These are phyloP conservation scores for Chrysoporthe cubensis DNA, from an alignment of 2,329 filamentous ascomycete species.

Conservation along the genomic window DNA sequence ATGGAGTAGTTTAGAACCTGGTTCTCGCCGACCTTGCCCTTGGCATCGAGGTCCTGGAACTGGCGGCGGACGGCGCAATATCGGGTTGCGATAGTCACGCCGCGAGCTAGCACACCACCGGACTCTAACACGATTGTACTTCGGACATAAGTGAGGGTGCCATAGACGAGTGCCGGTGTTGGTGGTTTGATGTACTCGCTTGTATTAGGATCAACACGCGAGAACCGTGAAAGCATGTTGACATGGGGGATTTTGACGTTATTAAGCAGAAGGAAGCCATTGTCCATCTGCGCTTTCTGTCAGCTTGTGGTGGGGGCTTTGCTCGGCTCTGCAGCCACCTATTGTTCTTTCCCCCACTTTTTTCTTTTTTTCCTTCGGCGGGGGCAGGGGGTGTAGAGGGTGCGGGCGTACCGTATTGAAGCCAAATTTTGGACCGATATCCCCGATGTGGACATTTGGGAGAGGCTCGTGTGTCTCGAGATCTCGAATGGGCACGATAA, in stretches of 20 bases:
- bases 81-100: slow-evolving; percentile 76
- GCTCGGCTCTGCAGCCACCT: too few species aligned
- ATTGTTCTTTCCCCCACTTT: too few species aligned
- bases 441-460: slow-evolving; percentile 73
- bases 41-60: slow-evolving; percentile 73
- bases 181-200: slow-evolving; percentile 70
- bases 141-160: slow-evolving; percentile 76
- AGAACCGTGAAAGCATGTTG: slow-evolving; percentile 75
- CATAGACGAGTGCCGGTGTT: slow-evolving; percentile 71
- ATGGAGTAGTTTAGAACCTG: slow-evolving; percentile 81
- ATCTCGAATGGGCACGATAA: slow-evolving; percentile 75
- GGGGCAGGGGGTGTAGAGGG: neutral
- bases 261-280: slow-evolving; percentile 79
- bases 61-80: slow-evolving; percentile 77
- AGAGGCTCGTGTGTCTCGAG: slow-evolving; percentile 71
- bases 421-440: slow-evolving; percentile 80
- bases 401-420: slow-evolving; percentile 63
- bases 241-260: slow-evolving; percentile 74
- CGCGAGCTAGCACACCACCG: slow-evolving; percentile 71
- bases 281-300: slow-evolving; percentile 62
- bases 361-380: too few species aligned
- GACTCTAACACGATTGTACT: slow-evolving; percentile 75
- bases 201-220: slow-evolving; percentile 68
- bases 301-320: neutral
- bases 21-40: slow-evolving; percentile 62